Evolutionary conservation across 164 flowering plant species (phyloP).

Genomic region (Protea cynaroides): DNA sequence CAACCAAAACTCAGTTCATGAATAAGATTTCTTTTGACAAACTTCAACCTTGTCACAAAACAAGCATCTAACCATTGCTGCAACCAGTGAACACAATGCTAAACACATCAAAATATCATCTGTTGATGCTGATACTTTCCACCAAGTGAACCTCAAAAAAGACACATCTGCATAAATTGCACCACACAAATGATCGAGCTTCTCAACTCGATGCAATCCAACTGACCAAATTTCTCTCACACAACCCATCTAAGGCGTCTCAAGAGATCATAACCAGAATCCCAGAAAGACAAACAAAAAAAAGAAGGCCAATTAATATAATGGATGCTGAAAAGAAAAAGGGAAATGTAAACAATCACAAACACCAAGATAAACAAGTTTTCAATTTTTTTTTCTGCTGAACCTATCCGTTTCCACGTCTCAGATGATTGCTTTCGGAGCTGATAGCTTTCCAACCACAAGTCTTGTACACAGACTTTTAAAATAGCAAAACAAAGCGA

Average conservation of each 20-base stretch:
- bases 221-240: slow-evolving; percentile 11
- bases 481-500: background rate
- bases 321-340: background rate
- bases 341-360: slow-evolving; percentile 1
- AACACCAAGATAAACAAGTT: background rate
- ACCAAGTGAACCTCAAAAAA: slow-evolving; percentile 15
- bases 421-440: background rate
- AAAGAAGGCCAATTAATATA: slow-evolving; percentile 15
- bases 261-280: slow-evolving; percentile 20
- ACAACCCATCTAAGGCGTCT: slow-evolving; percentile 20
- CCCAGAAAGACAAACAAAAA: slow-evolving; percentile 11
- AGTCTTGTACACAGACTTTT: background rate
- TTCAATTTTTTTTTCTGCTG: background rate
- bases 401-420: background rate
- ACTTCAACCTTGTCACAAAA: slow-evolving; percentile 3
- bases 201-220: slow-evolving; percentile 15
- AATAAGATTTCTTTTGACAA: background rate
- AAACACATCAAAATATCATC: slow-evolving; percentile 11
- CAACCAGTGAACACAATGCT: slow-evolving; percentile 5
- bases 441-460: background rate
- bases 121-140: slow-evolving; percentile 4
- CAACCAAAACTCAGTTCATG: slow-evolving; percentile 3
- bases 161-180: slow-evolving; percentile 8
- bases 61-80: slow-evolving; percentile 3
- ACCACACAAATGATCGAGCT: slow-evolving; percentile 12